A percentile compares a stretch with the other conserved stretches of the same genome.
Evolutionary conservation across 305 asterid species (phyloP).

Genomic region (Salvia sclarea): DNA sequence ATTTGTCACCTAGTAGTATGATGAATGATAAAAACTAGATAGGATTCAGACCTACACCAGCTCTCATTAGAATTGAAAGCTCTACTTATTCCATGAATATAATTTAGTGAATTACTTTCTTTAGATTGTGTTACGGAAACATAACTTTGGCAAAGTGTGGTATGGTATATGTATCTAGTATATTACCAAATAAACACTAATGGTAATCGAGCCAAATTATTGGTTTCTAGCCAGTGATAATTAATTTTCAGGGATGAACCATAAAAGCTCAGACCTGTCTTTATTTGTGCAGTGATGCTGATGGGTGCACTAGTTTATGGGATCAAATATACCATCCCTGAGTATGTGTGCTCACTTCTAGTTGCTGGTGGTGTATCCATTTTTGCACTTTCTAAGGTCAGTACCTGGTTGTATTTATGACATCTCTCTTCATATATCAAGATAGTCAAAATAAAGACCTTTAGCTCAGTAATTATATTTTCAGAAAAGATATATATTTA

Average conservation of each 20-base stretch:
- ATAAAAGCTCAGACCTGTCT: constrained; percentile 4
- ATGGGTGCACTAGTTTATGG: constrained; percentile 96
- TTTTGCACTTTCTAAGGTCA: constrained; percentile 85
- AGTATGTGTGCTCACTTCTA: constrained; percentile 78
- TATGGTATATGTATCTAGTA: neutral
- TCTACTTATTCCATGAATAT: constrained; percentile 3
- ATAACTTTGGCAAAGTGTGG: neutral
- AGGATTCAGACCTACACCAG: neutral
- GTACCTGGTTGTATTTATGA: constrained; percentile 4
- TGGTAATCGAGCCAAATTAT: neutral
- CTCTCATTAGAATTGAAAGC: constrained; percentile 13
- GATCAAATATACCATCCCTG: constrained; percentile 75
- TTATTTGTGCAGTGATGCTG: constrained; percentile 78
- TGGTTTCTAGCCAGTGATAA: neutral
- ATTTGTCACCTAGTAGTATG: constrained; percentile 14
- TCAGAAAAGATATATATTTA: neutral
- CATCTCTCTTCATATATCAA: constrained; percentile 6
- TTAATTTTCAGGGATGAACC: neutral
- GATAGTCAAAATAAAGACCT: neutral
- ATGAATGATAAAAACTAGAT: neutral
- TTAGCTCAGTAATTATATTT: neutral
- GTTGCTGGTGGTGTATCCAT: constrained; percentile 95
- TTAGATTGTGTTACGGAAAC: neutral
- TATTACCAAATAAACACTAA: neutral
- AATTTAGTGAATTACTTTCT: neutral